phyloP scores from a whole-genome alignment of 495 filamentous ascomycete species.

The Penicillium psychrofluorescens region DNA sequence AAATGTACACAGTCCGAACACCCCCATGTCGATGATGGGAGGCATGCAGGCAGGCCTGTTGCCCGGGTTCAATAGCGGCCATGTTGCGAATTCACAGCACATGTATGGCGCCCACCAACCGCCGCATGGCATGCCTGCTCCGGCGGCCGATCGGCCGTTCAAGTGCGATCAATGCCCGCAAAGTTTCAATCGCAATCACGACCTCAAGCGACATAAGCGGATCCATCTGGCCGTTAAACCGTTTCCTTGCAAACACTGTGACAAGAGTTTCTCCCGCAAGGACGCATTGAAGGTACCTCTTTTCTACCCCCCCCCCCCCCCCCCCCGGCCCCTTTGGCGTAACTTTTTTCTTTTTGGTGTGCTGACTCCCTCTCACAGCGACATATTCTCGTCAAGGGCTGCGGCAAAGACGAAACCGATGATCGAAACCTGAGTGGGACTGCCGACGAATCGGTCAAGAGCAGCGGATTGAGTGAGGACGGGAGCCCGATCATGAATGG shows the following conservation, averaged over 20 bases:
- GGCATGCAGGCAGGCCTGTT: constrained; percentile 46
- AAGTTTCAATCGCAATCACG: constrained; percentile 95
- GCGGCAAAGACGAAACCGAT: constrained; percentile 50
- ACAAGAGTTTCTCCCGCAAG: constrained; percentile 95
- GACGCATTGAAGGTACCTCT: constrained; percentile 86
- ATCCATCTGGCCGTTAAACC: constrained; percentile 96
- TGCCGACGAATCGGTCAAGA: constrained; percentile 8
- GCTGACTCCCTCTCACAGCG: constrained; percentile 47
- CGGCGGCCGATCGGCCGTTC: constrained; percentile 76
- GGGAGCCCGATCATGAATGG: constrained; percentile 18
- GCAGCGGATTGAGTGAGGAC: constrained; percentile 18
- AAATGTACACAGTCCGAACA: constrained; percentile 65
- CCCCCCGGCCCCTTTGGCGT: no score
- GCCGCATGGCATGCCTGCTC: constrained; percentile 33
- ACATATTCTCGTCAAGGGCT: constrained; percentile 91
- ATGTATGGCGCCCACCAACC: constrained; percentile 45
- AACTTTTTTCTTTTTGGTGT: constrained; percentile 1
- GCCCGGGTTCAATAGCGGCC: constrained; percentile 49
- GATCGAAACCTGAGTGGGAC: constrained; percentile 2
- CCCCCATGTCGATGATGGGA: constrained; percentile 61
- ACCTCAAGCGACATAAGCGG: constrained; percentile 89
- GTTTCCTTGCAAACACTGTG: constrained; percentile 83
- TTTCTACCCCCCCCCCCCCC: no score
- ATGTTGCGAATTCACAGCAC: constrained; percentile 48
- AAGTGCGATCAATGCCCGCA: constrained; percentile 90